phyloP scores from a whole-genome alignment of 345 rosid species.

The Carallia pectinifolia region DNA sequence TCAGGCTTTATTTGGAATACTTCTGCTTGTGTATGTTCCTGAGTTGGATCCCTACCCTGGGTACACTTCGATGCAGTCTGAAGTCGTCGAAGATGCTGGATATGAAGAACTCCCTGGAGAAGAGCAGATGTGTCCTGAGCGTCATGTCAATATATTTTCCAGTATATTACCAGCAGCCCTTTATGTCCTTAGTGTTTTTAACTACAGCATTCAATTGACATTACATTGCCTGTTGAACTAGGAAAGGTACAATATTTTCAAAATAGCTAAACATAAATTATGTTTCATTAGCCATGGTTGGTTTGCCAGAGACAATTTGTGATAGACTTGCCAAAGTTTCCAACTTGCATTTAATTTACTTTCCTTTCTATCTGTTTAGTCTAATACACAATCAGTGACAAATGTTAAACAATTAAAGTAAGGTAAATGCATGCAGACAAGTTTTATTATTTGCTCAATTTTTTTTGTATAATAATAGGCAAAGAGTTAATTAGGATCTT shows the following conservation, averaged over 20 bases:
- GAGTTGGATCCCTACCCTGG: conserved; percentile 88
- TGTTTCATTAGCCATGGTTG: not conserved
- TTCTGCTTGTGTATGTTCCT: conserved; percentile 73
- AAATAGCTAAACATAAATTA: not conserved
- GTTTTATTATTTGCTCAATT: not conserved
- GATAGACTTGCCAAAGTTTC: not conserved
- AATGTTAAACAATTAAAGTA: not conserved
- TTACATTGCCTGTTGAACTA: conserved; percentile 2
- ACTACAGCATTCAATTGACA: not conserved
- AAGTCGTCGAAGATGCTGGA: conserved; percentile 58
- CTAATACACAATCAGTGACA: not conserved
- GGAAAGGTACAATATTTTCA: not conserved
- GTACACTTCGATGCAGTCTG: conserved; percentile 61
- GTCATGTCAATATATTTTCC: conserved; percentile 68
- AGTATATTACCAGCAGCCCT: conserved; percentile 47
- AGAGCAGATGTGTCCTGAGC: conserved; percentile 90
- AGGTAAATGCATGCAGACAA: not conserved
- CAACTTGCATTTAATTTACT: not conserved
- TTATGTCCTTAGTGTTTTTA: too few species aligned
- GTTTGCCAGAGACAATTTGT: conserved; percentile 2
- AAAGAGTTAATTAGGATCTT: not conserved
- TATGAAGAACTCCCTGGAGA: conserved; percentile 92
- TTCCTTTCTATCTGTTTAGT: not conserved
- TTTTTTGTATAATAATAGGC: conserved; percentile 10
- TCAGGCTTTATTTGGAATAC: conserved; percentile 83